Conservation (phyloP, 108 stramenopile species). For the Asterionellopsis glacialis region DNA sequence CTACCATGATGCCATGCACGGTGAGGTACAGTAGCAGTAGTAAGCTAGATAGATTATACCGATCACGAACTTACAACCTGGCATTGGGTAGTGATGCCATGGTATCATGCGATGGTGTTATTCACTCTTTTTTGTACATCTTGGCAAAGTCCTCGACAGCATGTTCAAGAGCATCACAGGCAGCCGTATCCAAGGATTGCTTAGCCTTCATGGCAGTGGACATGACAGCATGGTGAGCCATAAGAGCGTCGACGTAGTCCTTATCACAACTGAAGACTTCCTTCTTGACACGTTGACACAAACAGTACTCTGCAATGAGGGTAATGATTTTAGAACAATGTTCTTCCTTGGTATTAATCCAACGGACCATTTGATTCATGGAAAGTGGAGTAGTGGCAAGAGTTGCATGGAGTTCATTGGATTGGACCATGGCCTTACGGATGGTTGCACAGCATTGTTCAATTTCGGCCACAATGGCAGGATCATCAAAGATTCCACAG, state of each 20-base stretch:
- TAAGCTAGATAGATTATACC: no score
- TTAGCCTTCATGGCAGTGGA: constrained; percentile 78
- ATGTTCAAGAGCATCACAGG: constrained; percentile 63
- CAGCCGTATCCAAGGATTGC: constrained; percentile 57
- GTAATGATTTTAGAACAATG: constrained; percentile 68
- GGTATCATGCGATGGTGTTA: no score
- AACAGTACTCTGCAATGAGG: constrained; percentile 60
- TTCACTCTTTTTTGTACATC: constrained; percentile 46
- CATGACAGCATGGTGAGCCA: constrained; percentile 74
- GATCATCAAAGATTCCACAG: constrained; percentile 83
- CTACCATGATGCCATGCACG: no score
- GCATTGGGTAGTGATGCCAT: no score
- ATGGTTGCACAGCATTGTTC: constrained; percentile 54
- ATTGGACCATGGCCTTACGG: constrained; percentile 69
- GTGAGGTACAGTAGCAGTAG: no score
- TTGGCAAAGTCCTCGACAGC: constrained; percentile 66
- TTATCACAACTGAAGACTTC: constrained; percentile 46
- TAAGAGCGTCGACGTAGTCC: constrained; percentile 68
- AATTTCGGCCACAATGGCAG: constrained; percentile 56
- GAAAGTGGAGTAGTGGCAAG: constrained; percentile 35
- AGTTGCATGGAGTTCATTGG: constrained; percentile 47
- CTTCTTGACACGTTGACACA: constrained; percentile 80
- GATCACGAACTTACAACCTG: no score
- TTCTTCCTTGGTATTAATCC: constrained; percentile 81
- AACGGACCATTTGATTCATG: constrained; percentile 72